Evolutionary conservation across 495 filamentous ascomycete genomes (phyloP).

Genomic region (Penicillium lagena): DNA sequence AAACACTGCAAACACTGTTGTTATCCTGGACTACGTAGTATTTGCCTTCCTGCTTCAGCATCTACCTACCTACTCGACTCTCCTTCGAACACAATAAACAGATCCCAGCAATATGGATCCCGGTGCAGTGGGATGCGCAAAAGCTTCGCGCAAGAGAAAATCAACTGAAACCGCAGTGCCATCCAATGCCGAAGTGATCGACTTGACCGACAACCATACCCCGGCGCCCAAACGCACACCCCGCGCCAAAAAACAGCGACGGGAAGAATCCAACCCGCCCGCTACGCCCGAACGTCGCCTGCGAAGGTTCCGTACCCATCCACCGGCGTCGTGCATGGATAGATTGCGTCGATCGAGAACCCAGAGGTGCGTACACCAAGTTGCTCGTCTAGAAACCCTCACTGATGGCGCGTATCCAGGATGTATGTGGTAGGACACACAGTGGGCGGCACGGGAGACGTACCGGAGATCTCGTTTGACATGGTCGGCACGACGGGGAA

Average conservation of each 20-base stretch:
- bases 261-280: not conserved
- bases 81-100: too few relatives aligned
- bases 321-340: slow-evolving; percentile 35
- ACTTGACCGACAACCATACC: slow-evolving; percentile 12
- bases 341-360: slow-evolving; percentile 36
- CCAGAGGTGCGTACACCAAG: slow-evolving; percentile 26
- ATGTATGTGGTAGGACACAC: slow-evolving; percentile 53
- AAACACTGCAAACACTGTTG: slow-evolving; percentile 16
- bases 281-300: slow-evolving; percentile 29
- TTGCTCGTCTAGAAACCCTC: too few relatives aligned
- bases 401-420: slow-evolving; percentile 16
- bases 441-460: slow-evolving; percentile 29
- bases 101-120: too few relatives aligned
- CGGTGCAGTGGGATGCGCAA: too few relatives aligned
- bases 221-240: slow-evolving; percentile 10
- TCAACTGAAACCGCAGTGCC: not conserved
- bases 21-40: too few relatives aligned
- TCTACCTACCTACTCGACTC: too few relatives aligned
- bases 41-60: too few relatives aligned
- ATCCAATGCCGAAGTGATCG: slow-evolving; percentile 1
- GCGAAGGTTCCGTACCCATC: slow-evolving; percentile 26
- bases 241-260: slow-evolving; percentile 5
- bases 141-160: not conserved
- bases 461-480: slow-evolving; percentile 51
- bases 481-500: slow-evolving; percentile 73